Conservation (phyloP, 208 protist species). For the Trypanosoma avium region DNA sequence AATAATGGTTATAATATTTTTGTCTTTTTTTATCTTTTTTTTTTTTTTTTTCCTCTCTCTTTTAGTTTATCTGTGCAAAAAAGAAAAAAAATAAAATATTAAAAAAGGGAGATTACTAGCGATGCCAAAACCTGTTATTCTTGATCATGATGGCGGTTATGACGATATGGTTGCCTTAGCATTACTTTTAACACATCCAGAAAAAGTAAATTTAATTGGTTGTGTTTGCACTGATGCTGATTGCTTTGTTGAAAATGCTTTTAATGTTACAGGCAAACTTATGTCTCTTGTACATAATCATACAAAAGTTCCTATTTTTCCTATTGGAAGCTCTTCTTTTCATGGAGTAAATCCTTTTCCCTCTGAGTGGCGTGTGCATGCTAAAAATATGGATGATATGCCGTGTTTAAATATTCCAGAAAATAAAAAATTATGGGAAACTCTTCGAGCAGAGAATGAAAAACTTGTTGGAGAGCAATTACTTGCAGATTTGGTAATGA, state of each 20-base stretch:
- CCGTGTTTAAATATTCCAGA: slow-evolving; percentile 75
- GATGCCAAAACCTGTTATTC: slow-evolving; percentile 68
- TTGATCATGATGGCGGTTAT: slow-evolving; percentile 87
- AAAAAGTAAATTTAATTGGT: slow-evolving; percentile 80
- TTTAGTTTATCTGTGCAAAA: neutral
- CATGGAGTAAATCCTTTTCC: slow-evolving; percentile 85
- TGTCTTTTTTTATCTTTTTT: neutral
- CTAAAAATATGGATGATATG: slow-evolving; percentile 86
- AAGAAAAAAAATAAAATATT: too few relatives aligned
- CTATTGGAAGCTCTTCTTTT: slow-evolving; percentile 71
- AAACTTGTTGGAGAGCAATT: slow-evolving; percentile 72
- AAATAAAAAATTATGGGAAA: slow-evolving; percentile 50
- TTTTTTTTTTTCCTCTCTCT: slow-evolving; percentile 6
- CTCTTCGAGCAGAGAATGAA: slow-evolving; percentile 38
- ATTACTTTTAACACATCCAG: slow-evolving; percentile 64
- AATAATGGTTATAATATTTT: neutral
- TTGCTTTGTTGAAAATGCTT: slow-evolving; percentile 80
- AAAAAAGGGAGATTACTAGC: too few relatives aligned
- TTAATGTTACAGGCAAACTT: slow-evolving; percentile 72
- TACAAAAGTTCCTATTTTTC: slow-evolving; percentile 51
- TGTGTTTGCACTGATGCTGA: slow-evolving; percentile 81
- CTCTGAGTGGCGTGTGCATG: slow-evolving; percentile 71
- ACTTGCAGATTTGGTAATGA: slow-evolving; percentile 77
- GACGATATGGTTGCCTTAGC: slow-evolving; percentile 85
- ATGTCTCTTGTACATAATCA: slow-evolving; percentile 68